Base-by-base conservation (phyloP, 768 basidiomycete genomes). In the Pisolithus tinctorius region DNA sequence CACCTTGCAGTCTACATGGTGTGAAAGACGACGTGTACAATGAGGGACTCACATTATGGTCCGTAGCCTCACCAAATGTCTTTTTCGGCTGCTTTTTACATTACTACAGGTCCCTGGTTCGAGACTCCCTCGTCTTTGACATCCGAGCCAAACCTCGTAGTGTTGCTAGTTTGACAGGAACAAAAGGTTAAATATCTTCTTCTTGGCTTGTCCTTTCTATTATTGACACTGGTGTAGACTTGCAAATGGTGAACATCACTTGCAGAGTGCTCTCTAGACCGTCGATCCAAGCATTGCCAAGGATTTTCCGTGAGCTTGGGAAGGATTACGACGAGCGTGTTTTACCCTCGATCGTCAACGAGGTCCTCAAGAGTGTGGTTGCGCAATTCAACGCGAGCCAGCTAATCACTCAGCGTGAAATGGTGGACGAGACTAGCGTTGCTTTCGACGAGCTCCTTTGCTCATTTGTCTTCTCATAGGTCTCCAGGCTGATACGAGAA, bases 301-400 rank as follows among this genome's bases (percentile, higher is more conserved):
- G 78, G 29, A 98, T 99, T 57, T 98, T 85, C 72, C 87, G 93
- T 55, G 94, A 99, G 62, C 82, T 99, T 34, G 96, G 96, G 23
- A 82, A 83, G 55, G 96, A 99, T 70, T 99, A 93, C 64, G 96
- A 98, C 71, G 96, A 99, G 73, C 82, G 96, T 41, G 93, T 96
- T 2, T 69, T 98, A 26, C 96, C 96, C 14, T 92, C 89, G 43
- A 94, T 96, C 60, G 93, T 95, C 49, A 95, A 95, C 66, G 95
- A 99, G 71, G 94, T 98, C 30, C 74, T 99, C 59, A 99, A 99
- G 74, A 92, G 92, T 58, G 95, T 98, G 30, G 94, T 98, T 4
- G 96, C 96, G 3, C 96, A 99, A 65, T 99, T 99, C 77, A 98
- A 98, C 69, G 96, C 96, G 30, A 95, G 93, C 58, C 95, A 95